phyloP scores from a whole-genome alignment of 345 rosid genomes.

The Physaria fendleri region DNA sequence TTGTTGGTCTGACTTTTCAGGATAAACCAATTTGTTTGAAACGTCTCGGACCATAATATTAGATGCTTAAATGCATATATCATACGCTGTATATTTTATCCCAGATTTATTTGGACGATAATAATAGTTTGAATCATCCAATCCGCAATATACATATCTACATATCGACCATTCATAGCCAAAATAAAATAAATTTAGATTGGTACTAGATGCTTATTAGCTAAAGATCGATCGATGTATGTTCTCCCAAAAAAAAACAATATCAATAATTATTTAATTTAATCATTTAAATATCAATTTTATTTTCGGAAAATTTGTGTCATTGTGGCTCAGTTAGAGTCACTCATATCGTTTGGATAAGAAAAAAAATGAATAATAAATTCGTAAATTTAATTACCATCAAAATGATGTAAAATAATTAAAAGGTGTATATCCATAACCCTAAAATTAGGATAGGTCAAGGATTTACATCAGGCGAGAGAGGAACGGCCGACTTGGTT shows the following conservation, averaged over 20 bases:
- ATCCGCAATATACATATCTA: no score
- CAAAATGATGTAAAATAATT: conserved; percentile 7
- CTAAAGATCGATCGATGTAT: no score
- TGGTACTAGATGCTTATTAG: no score
- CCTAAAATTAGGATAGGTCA: conserved; percentile 17
- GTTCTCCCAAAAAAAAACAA: neutral
- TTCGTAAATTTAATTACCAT: conserved; percentile 5
- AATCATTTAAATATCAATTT: neutral
- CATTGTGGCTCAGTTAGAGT: neutral
- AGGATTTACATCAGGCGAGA: conserved; percentile 21
- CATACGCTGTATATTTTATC: no score
- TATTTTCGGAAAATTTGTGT: neutral
- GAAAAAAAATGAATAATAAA: neutral
- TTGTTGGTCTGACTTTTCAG: no score
- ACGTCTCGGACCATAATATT: no score
- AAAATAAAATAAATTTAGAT: no score
- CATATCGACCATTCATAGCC: no score
- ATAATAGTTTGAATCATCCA: no score
- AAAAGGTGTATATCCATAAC: conserved; percentile 12
- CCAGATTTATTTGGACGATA: no score
- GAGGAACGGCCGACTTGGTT: conserved; percentile 25
- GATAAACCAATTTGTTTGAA: no score
- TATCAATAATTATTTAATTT: neutral
- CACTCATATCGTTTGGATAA: conserved; percentile 11
- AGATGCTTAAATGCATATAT: no score